Percentiles rank a stretch among this genome's conserved stretches.
These are phyloP conservation scores for Chytriomyces sp. DNA, from an alignment of 192 early-diverging fungal species.

Conservation along the genomic window DNA sequence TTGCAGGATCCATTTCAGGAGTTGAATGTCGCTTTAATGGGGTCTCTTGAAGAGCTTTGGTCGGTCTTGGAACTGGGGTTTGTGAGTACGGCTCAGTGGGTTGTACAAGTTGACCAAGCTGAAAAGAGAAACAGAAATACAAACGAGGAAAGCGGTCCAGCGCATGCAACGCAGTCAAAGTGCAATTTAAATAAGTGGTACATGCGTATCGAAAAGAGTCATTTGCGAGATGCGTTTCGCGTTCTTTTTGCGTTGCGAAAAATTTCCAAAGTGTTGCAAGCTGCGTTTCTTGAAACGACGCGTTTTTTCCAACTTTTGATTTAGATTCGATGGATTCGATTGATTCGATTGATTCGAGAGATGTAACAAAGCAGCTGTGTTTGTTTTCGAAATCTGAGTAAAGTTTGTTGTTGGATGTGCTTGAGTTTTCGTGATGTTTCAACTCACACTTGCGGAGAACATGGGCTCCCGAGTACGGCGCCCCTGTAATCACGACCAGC, in stretches of 20 bases:
- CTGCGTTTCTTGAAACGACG: background rate
- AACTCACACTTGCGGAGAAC: background rate
- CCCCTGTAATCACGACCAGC: background rate
- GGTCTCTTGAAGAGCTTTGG: background rate
- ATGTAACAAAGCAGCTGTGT: background rate
- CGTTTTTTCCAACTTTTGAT: background rate
- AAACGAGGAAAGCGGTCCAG: constrained; percentile 15
- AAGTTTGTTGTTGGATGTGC: background rate
- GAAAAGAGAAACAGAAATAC: constrained; percentile 1
- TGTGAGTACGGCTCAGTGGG: background rate
- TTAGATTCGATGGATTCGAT: background rate
- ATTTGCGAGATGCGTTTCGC: background rate
- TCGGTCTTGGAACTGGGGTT: constrained; percentile 14
- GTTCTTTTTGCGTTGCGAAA: constrained; percentile 1
- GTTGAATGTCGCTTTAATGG: background rate
- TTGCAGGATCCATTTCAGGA: constrained; percentile 17
- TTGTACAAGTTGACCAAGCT: too few relatives aligned
- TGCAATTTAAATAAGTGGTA: constrained; percentile 18
- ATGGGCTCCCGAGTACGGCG: background rate
- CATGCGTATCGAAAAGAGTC: constrained; percentile 1
- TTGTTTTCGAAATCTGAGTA: background rate
- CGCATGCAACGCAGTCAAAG: constrained; percentile 9
- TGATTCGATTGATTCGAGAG: background rate
- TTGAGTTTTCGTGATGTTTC: background rate
- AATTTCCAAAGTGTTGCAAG: background rate